phyloP scores from a whole-genome alignment of 345 rosid genomes.

The Aquilaria yunnanensis region DNA sequence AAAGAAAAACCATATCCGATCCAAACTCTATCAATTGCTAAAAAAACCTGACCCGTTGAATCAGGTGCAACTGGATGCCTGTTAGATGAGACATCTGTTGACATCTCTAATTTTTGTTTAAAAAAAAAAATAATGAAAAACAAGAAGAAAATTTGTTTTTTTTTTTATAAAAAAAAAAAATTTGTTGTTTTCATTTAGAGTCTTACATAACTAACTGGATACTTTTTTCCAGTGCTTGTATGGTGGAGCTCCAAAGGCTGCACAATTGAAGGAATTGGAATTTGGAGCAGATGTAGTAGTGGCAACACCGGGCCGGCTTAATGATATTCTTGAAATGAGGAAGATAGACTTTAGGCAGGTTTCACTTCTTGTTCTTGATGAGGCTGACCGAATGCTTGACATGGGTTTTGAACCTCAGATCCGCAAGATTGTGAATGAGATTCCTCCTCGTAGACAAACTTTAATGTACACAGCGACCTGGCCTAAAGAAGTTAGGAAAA shows the following conservation, averaged over 20 bases:
- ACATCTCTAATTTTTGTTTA: neutral
- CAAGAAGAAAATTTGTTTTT: neutral
- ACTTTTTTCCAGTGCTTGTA: constrained; percentile 68
- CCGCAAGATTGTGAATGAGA: constrained; percentile 92
- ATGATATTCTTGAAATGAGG: constrained; percentile 88
- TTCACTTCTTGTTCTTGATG: constrained; percentile 92
- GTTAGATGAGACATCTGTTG: neutral
- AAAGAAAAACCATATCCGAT: too few species aligned
- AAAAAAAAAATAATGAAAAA: neutral
- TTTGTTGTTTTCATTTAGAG: neutral
- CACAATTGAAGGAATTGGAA: constrained; percentile 76
- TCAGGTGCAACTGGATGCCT: too few species aligned
- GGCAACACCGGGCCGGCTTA: constrained; percentile 97
- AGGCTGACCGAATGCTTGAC: constrained; percentile 99
- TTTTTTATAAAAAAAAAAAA: neutral
- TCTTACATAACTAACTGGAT: constrained; percentile 9
- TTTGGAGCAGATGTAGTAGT: constrained; percentile 97
- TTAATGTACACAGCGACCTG: constrained; percentile 97
- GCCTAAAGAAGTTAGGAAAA: constrained; percentile 97
- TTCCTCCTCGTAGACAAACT: constrained; percentile 87
- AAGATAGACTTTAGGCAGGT: constrained; percentile 76
- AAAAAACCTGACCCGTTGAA: too few species aligned
- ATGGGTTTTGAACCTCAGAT: constrained; percentile 99
- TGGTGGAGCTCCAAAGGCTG: constrained; percentile 96
- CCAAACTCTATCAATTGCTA: too few species aligned